Evolutionary conservation across 805 yeast genomes (phyloP).

Genomic region (Ogataea zsoltii): DNA sequence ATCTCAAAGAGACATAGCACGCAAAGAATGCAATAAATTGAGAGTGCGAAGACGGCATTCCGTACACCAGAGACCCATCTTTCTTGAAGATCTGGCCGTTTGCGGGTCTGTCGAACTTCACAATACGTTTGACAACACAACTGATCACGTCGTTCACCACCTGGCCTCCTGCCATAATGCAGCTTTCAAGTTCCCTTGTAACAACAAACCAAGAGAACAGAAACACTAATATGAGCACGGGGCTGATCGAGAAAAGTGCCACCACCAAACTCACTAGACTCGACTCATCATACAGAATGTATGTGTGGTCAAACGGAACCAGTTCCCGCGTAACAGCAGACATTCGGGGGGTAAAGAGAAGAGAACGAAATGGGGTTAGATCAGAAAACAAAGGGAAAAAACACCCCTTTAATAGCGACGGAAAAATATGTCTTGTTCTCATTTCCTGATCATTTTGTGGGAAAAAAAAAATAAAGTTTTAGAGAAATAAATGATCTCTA

Average conservation of each 20-base stretch:
- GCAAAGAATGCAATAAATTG: conserved; percentile 91
- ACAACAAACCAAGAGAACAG: conserved; percentile 81
- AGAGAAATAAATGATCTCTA: too few relatives aligned
- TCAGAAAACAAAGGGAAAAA: neutral
- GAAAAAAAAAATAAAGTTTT: too few relatives aligned
- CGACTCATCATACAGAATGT: conserved; percentile 71
- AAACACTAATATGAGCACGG: conserved; percentile 75
- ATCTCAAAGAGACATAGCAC: conserved; percentile 51
- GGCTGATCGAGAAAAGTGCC: conserved; percentile 78
- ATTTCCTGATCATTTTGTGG: too few relatives aligned
- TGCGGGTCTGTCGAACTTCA: conserved; percentile 74
- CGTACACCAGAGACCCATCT: conserved; percentile 53
- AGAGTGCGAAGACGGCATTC: conserved; percentile 97
- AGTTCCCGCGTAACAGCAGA: conserved; percentile 8
- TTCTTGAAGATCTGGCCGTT: conserved; percentile 38
- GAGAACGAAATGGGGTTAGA: neutral
- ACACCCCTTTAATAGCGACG: too few relatives aligned
- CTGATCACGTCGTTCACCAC: conserved; percentile 74
- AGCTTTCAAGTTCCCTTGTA: conserved; percentile 83
- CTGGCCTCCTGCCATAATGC: conserved; percentile 83
- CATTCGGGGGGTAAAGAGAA: neutral
- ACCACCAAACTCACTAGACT: conserved; percentile 59
- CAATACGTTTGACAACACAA: conserved; percentile 58
- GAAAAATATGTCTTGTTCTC: too few relatives aligned
- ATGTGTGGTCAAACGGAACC: conserved; percentile 82